Evolutionary conservation across 140 eudicot genomes (phyloP).

Genomic region (Senecio squalidus): DNA sequence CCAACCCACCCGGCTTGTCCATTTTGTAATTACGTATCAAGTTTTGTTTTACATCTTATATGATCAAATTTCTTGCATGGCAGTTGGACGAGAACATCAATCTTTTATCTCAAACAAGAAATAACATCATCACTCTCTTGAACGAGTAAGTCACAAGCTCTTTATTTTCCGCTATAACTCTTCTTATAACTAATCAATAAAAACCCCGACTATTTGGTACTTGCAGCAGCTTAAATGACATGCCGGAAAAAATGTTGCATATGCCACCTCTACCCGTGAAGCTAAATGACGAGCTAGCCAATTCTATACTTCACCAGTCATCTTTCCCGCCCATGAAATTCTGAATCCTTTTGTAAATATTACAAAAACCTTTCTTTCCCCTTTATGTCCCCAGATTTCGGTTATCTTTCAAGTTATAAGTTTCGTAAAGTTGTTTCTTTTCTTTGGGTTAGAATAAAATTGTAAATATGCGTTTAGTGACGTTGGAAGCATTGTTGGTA

Average conservation of each 20-base stretch:
- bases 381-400: no score
- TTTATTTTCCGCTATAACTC: background rate
- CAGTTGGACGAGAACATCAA: conserved; percentile 44
- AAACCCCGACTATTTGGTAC: background rate
- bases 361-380: no score
- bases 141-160: conserved; percentile 43
- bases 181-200: background rate
- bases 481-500: no score
- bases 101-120: conserved; percentile 40
- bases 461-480: no score
- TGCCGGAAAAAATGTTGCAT: conserved; percentile 38
- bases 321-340: no score
- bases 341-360: no score
- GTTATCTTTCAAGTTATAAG: no score
- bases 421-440: no score
- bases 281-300: background rate
- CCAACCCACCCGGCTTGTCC: background rate
- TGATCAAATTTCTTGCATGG: conserved; percentile 2
- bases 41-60: background rate
- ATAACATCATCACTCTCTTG: conserved; percentile 30
- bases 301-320: background rate
- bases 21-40: background rate
- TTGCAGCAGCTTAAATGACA: conserved; percentile 38
- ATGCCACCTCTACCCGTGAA: conserved; percentile 37
- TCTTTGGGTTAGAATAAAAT: no score